A percentile compares a stretch with the other conserved stretches of the same genome.
phyloP scores from a whole-genome alignment of 768 basidiomycete species.

The Clitopilus hobsonii region DNA sequence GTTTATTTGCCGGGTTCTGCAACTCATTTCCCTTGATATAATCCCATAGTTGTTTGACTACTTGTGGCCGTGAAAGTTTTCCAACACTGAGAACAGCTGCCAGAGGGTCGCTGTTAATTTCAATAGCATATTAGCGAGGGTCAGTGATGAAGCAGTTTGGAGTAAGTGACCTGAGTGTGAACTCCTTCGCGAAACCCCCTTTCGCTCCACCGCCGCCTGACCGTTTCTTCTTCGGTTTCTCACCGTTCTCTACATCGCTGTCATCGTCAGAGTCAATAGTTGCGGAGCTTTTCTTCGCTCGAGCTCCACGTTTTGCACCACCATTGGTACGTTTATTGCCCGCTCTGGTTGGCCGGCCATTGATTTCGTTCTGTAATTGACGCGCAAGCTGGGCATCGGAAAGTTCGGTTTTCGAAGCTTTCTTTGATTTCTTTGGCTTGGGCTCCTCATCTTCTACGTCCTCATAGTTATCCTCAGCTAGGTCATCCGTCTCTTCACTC shows the following conservation, averaged over 20 bases:
- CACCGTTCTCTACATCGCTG: conserved; percentile 36
- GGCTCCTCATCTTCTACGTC: conserved; percentile 25
- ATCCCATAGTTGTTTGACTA: conserved; percentile 87
- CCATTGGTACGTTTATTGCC: conserved; percentile 34
- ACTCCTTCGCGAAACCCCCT: conserved; percentile 80
- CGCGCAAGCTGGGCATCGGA: conserved; percentile 70
- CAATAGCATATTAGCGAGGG: neutral
- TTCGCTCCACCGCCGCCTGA: conserved; percentile 45
- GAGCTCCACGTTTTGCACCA: conserved; percentile 30
- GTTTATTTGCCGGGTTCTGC: conserved; percentile 81
- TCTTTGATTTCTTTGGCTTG: conserved; percentile 46
- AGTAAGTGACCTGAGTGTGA: conserved; percentile 53
- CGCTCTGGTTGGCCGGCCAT: conserved; percentile 53
- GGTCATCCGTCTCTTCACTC: conserved; percentile 21
- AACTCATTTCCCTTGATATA: conserved; percentile 79
- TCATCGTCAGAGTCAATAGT: conserved; percentile 52
- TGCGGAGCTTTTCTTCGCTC: conserved; percentile 50
- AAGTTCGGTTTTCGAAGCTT: conserved; percentile 46
- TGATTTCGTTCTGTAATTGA: conserved; percentile 66
- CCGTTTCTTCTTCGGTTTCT: conserved; percentile 39
- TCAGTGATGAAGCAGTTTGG: conserved; percentile 7
- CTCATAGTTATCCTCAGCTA: conserved; percentile 27
- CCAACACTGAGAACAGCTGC: conserved; percentile 63
- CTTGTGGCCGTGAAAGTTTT: conserved; percentile 79
- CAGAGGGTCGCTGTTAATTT: conserved; percentile 65